phyloP scores from a whole-genome alignment of 768 basidiomycete genomes.

The Termitomyces sp. region DNA sequence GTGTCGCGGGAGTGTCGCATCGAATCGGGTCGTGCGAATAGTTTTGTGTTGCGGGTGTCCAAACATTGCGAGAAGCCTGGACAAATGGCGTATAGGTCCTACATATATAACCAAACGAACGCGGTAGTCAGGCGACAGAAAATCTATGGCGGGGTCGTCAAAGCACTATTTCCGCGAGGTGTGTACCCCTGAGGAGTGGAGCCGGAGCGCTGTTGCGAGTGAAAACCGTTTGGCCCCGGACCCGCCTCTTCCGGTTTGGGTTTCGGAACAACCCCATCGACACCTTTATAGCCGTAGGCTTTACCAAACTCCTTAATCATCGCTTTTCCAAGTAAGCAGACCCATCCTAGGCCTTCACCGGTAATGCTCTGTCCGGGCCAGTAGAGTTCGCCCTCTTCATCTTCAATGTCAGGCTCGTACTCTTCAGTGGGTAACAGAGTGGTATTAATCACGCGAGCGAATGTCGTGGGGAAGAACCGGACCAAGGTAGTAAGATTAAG shows the following conservation, averaged over 20 bases:
- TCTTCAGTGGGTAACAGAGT: constrained; percentile 64
- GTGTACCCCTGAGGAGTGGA: constrained; percentile 17
- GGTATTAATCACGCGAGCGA: constrained; percentile 67
- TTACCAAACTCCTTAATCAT: constrained; percentile 84
- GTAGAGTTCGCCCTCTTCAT: constrained; percentile 82
- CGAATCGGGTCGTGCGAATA: background rate
- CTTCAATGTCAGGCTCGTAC: constrained; percentile 78
- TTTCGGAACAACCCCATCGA: constrained; percentile 71
- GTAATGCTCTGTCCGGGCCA: constrained; percentile 76
- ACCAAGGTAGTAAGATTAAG: constrained; percentile 67
- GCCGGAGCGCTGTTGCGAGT: constrained; percentile 17
- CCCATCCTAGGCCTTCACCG: constrained; percentile 81
- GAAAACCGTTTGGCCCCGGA: constrained; percentile 11
- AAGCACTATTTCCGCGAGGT: constrained; percentile 16
- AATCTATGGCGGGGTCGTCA: constrained; percentile 9
- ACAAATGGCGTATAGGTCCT: constrained; percentile 4
- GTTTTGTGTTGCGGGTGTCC: constrained; percentile 5
- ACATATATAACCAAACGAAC: constrained; percentile 11
- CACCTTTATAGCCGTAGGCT: constrained; percentile 67
- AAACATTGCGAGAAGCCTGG: constrained; percentile 1
- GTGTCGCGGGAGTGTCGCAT: background rate
- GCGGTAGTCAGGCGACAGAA: background rate
- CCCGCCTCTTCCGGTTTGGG: constrained; percentile 40
- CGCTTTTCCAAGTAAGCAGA: constrained; percentile 83
- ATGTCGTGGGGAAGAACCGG: constrained; percentile 73